A percentile compares a stretch with the other conserved stretches of the same genome.
phyloP scores from a whole-genome alignment of 805 yeast species.

The Pichia nanzhaoensis region DNA sequence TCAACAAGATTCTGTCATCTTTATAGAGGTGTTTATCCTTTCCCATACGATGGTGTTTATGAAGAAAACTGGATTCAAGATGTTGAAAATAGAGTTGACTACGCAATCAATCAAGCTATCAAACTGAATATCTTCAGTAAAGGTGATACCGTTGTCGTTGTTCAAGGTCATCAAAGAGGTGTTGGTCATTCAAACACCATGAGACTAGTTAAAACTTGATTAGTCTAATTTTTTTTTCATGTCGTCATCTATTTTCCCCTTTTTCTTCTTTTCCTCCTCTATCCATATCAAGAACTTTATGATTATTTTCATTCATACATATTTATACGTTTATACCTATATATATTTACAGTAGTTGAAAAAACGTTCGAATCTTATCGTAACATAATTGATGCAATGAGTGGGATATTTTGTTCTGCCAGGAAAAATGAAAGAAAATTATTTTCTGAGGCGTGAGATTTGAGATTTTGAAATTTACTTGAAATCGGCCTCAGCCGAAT shows the following conservation, averaged over 20 bases:
- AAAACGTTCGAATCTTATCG: no score
- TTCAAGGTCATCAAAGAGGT: slow-evolving; percentile 99
- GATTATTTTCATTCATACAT: no score
- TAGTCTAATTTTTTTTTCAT: not conserved
- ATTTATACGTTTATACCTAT: no score
- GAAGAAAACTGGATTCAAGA: slow-evolving; percentile 91
- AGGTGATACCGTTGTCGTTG: slow-evolving; percentile 88
- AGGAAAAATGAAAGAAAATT: no score
- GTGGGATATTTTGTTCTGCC: no score
- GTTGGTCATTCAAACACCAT: slow-evolving; percentile 98
- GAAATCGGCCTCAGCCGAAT: no score
- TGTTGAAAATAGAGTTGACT: slow-evolving; percentile 89
- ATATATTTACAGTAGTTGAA: no score
- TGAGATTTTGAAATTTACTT: no score
- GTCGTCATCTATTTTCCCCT: not conserved
- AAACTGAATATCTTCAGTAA: slow-evolving; percentile 75
- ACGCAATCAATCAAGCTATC: slow-evolving; percentile 87
- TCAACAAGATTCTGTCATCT: slow-evolving; percentile 95
- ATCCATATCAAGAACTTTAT: no score
- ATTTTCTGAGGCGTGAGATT: no score
- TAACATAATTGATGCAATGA: no score
- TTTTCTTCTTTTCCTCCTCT: not conserved
- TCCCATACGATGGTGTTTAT: slow-evolving; percentile 62
- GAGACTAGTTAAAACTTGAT: slow-evolving; percentile 46
- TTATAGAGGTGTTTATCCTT: slow-evolving; percentile 98